Base-by-base conservation (phyloP, 1,284 basidiomycete genomes). In the Xanthoconium separans region DNA sequence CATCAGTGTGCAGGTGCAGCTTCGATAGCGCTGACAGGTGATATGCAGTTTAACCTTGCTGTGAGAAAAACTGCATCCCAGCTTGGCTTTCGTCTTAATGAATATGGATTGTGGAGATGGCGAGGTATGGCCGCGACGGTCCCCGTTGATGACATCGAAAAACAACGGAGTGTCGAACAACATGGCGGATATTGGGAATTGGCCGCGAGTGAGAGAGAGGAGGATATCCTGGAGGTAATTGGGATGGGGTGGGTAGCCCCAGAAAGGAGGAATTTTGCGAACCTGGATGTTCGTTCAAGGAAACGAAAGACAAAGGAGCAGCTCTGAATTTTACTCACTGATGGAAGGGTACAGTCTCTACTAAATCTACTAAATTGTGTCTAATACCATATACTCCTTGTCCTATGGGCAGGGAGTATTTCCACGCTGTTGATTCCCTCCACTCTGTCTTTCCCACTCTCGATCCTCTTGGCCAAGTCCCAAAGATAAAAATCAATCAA, bases 401-500 rank as follows among this genome's bases (percentile, higher is more conserved):
- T 93, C 50, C 87, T 79, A 66, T 93, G 90, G 27, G 83, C 80
- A 30, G 89, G 88, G 13, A 87, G 71, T 55, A 87, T 76, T 51
- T 79, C 75, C n/a, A 70, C 72, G 4, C 83, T 85, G 53, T 79
- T 68, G 8, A 86, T 73, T 0, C 80, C 82, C 22, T 83, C 77
- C 6, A 87, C 73, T 59, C 65, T 72, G 47, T 85, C 81, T 47
- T 80, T 73, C 12, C 82, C 84, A 34, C 59, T 70, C 68, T 91
- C 89, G 8, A 91, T 73, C 55, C 78, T 78, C 72, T 93, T 92
- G 34, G 89, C 91, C 51, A 91, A 66, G 69, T 93, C 91, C 91
- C 91, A 93, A 29, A 93, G 70, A 70, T 87, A 91, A 67, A 93
- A 93, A 64, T 93, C 91, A 51, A 93, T 87, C 62, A 93, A 61